Evolutionary conservation across 768 basidiomycete species (phyloP).

Genomic region (Steccherinum ochraceum): DNA sequence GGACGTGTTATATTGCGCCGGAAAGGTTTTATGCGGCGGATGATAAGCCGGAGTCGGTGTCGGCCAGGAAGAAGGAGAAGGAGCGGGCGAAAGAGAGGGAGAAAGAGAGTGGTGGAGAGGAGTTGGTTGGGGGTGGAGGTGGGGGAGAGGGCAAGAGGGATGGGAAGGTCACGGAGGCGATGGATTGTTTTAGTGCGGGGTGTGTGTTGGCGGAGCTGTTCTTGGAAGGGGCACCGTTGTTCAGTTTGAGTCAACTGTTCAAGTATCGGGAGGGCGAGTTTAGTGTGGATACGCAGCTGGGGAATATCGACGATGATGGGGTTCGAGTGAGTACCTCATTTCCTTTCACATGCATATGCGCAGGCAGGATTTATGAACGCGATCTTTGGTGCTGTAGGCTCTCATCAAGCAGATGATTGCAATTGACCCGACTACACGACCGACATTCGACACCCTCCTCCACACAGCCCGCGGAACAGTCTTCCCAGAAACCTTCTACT

Average conservation of each 20-base stretch:
- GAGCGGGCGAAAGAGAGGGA: constrained; percentile 18
- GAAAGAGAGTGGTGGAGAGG: constrained; percentile 45
- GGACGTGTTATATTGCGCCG: constrained; percentile 95
- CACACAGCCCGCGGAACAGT: constrained; percentile 70
- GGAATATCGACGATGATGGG: constrained; percentile 71
- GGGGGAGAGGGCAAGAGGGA: constrained; percentile 64
- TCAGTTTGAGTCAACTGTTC: constrained; percentile 91
- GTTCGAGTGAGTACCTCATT: constrained; percentile 74
- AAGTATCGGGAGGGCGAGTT: constrained; percentile 88
- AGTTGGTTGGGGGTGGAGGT: constrained; percentile 45
- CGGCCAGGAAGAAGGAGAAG: constrained; percentile 16
- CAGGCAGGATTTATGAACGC: no score
- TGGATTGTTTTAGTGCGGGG: constrained; percentile 96
- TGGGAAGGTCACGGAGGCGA: constrained; percentile 83
- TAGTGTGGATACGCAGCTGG: constrained; percentile 64
- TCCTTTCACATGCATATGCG: no score
- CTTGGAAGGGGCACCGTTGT: constrained; percentile 87
- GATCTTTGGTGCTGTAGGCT: no score
- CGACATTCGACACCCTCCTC: constrained; percentile 76
- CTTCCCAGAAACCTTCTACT: constrained; percentile 92
- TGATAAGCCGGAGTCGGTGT: constrained; percentile 36
- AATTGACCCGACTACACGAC: constrained; percentile 69
- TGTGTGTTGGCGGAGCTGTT: constrained; percentile 96
- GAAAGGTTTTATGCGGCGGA: constrained; percentile 86
- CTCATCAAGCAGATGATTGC: constrained; percentile 89